Evolutionary conservation across 768 basidiomycete genomes (phyloP).

Genomic region (Suillus subluteus): DNA sequence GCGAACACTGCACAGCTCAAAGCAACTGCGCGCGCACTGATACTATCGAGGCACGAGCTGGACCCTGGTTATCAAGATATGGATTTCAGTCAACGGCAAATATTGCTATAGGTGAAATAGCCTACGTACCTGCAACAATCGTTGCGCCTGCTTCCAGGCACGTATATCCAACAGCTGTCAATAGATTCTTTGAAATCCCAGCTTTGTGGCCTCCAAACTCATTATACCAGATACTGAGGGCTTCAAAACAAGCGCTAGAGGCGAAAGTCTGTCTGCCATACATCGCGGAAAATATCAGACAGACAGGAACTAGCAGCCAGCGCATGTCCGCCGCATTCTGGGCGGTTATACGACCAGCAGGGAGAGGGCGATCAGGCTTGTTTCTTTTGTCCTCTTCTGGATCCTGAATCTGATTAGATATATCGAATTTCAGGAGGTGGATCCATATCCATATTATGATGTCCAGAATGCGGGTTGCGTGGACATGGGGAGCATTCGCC

Average conservation of each 20-base stretch:
- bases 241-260: constrained; percentile 29
- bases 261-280: constrained; percentile 30
- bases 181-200: constrained; percentile 27
- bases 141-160: constrained; percentile 33
- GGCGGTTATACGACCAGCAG: constrained; percentile 39
- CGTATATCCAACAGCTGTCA: constrained; percentile 31
- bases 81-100: constrained; percentile 8
- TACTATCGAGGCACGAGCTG: constrained; percentile 12
- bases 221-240: constrained; percentile 34
- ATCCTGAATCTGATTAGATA: constrained; percentile 39
- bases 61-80: constrained; percentile 16
- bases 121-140: constrained; percentile 28
- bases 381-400: constrained; percentile 41
- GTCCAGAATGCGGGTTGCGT: constrained; percentile 17
- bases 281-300: constrained; percentile 28
- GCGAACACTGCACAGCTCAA: constrained; percentile 27
- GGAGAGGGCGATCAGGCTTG: constrained; percentile 42
- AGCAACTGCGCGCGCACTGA: constrained; percentile 24
- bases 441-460: constrained; percentile 43
- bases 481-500: constrained; percentile 23
- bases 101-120: too few species aligned
- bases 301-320: constrained; percentile 31
- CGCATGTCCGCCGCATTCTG: constrained; percentile 33
- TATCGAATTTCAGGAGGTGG: constrained; percentile 40
- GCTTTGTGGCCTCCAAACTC: constrained; percentile 28